Conservation (phyloP, 768 basidiomycete species). For the Tylopilus rubrobrunneus region DNA sequence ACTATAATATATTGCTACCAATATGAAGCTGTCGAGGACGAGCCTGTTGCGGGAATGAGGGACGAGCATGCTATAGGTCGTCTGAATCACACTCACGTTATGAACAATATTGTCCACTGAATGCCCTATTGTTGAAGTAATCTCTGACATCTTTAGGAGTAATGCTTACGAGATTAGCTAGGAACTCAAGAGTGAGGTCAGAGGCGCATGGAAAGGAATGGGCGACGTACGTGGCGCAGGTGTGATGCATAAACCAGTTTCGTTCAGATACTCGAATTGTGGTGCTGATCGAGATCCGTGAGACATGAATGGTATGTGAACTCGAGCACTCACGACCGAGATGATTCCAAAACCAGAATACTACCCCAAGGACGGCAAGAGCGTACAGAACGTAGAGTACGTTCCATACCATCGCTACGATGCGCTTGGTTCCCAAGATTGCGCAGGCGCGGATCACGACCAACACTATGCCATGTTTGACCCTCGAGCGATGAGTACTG, state of each 20-base stretch:
- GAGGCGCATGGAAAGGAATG: not conserved
- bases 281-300: not conserved
- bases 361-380: not conserved
- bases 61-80: not conserved
- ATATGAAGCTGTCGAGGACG: slow-evolving; percentile 8
- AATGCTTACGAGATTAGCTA: slow-evolving; percentile 9
- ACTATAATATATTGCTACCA: not conserved
- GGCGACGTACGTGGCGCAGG: slow-evolving; percentile 10
- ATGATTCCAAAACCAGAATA: not conserved
- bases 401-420: not conserved
- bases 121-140: not conserved
- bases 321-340: too few relatives aligned
- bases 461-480: slow-evolving; percentile 12
- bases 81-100: slow-evolving; percentile 8
- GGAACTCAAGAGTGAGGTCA: not conserved
- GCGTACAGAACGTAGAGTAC: slow-evolving; percentile 12
- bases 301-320: not conserved
- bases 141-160: not conserved
- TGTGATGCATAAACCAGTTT: slow-evolving; percentile 11
- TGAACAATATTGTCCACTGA: slow-evolving; percentile 16
- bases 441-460: slow-evolving; percentile 26
- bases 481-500: not conserved
- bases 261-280: slow-evolving; percentile 5
- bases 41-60: slow-evolving; percentile 11
- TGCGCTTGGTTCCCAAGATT: slow-evolving; percentile 13